Base-by-base conservation (phyloP, 768 basidiomycete genomes). In the Tubosaeta brunneosetosa region DNA sequence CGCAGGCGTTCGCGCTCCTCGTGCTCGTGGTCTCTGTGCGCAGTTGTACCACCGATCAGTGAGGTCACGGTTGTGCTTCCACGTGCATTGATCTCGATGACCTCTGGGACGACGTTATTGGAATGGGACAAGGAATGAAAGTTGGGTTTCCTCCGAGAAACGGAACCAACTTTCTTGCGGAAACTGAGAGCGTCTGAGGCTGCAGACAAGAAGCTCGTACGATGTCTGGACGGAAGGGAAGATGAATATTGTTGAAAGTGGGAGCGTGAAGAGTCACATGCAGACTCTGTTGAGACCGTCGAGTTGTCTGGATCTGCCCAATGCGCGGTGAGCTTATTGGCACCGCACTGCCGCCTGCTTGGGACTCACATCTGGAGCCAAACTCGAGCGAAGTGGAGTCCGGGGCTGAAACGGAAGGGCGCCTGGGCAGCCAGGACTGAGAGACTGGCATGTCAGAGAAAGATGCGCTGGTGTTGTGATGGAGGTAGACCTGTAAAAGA, bases 1-100 rank as follows among this genome's bases (percentile, higher is more conserved):
- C 87, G 74, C 31, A 91, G 70, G n/a, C 86, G 80, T 56, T 86
- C 80, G 10, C 89, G 80, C 60, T 91, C 88, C 61, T 85, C 83
- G 44, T 79, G 75, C 60, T 91, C 88, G 42, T 74, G 78, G 56
- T 86, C 82, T 44, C 13, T 56, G 48, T 62, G 59, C 3, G 62
- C 27, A 8, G 45, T 50, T 17, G 61, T 38, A 4, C 74, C 71
- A 43, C 69, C 43, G 3, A 60, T 3, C 0, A 53, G 46, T 5
- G 66, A 44, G 25, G 64, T 56, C 48, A 61, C 25, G 1, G 54
- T 53, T 1, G 57, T 48, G 52, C 59, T 55, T 48, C 61, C 52
- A 70, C 68, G 73, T 9, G 80, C 81, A 44, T 70, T 76, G 46
- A 91, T 88, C 65, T 91, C 87, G 51, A 91, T 85, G 46, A 90